phyloP scores from a whole-genome alignment of 1,139 yeast genomes.

The Candida freyschussii region DNA sequence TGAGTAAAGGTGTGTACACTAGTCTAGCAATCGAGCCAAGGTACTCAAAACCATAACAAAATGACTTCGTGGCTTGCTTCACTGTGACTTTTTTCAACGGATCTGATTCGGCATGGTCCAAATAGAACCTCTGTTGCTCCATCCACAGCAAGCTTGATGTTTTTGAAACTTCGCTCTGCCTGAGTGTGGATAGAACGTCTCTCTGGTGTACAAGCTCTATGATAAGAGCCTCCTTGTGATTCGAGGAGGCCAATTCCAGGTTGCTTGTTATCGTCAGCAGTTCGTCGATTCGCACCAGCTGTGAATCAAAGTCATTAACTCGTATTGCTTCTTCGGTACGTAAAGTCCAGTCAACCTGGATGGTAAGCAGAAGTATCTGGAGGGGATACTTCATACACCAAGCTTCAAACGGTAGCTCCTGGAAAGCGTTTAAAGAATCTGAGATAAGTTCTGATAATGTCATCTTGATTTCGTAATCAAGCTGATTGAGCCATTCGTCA shows the following conservation, averaged over 20 bases:
- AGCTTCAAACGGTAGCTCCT: conserved; percentile 15
- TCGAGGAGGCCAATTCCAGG: neutral
- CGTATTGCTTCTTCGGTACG: conserved; percentile 33
- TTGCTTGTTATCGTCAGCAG: neutral
- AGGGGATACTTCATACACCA: conserved; percentile 43
- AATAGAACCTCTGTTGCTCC: conserved; percentile 49
- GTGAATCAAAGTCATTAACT: conserved; percentile 29
- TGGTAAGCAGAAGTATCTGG: conserved; percentile 54
- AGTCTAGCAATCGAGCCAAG: conserved; percentile 71
- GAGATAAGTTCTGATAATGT: conserved; percentile 40
- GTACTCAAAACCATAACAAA: conserved; percentile 77
- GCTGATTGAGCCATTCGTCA: conserved; percentile 57
- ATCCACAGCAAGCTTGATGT: conserved; percentile 41
- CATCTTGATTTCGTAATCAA: conserved; percentile 51
- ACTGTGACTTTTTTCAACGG: conserved; percentile 38
- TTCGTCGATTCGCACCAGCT: no score
- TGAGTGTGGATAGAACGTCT: conserved; percentile 35
- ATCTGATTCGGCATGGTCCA: conserved; percentile 28
- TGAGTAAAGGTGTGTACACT: conserved; percentile 73
- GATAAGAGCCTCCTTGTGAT: conserved; percentile 34
- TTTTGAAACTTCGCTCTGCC: conserved; percentile 13
- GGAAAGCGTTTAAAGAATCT: conserved; percentile 27
- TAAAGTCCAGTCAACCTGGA: conserved; percentile 57
- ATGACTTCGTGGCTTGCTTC: conserved; percentile 47
- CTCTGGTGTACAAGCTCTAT: conserved; percentile 66